phyloP scores from a whole-genome alignment of 2,329 filamentous ascomycete species.

The Escovopsis weberi region DNA sequence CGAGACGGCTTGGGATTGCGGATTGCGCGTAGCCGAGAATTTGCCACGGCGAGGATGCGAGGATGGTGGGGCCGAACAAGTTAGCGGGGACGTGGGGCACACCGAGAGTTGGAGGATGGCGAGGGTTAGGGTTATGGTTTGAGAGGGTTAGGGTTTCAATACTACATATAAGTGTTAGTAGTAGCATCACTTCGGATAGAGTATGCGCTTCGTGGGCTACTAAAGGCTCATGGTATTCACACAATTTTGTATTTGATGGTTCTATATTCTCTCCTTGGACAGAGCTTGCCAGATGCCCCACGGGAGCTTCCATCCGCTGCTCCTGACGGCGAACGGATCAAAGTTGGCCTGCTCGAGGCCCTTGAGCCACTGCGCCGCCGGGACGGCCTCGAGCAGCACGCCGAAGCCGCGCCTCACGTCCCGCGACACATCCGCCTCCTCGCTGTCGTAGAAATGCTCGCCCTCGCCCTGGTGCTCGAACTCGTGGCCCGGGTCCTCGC shows the following conservation, averaged over 20 bases:
- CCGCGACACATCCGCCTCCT: constrained; percentile 20
- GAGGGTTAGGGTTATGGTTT: background rate
- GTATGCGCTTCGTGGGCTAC: background rate
- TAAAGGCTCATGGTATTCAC: background rate
- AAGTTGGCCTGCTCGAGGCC: constrained; percentile 71
- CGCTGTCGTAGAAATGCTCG: constrained; percentile 36
- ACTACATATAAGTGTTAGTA: no score
- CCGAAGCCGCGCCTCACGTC: constrained; percentile 53
- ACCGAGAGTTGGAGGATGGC: background rate
- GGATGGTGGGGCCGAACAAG: background rate
- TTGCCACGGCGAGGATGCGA: constrained; percentile 13
- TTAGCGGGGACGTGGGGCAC: background rate
- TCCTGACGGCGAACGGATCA: constrained; percentile 57
- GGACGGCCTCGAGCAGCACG: constrained; percentile 65
- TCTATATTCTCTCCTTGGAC: constrained; percentile 32
- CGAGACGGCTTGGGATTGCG: constrained; percentile 11
- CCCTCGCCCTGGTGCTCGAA: constrained; percentile 78
- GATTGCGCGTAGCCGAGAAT: constrained; percentile 12
- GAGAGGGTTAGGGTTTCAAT: no score
- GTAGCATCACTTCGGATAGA: no score
- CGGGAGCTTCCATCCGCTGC: constrained; percentile 62
- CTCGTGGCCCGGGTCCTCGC: constrained; percentile 64
- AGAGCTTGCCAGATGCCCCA: constrained; percentile 52
- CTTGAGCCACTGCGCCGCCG: constrained; percentile 65
- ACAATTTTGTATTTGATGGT: background rate